Conservation (phyloP, 2,329 filamentous ascomycete species). For the Phyllosticta paracitricarpa region DNA sequence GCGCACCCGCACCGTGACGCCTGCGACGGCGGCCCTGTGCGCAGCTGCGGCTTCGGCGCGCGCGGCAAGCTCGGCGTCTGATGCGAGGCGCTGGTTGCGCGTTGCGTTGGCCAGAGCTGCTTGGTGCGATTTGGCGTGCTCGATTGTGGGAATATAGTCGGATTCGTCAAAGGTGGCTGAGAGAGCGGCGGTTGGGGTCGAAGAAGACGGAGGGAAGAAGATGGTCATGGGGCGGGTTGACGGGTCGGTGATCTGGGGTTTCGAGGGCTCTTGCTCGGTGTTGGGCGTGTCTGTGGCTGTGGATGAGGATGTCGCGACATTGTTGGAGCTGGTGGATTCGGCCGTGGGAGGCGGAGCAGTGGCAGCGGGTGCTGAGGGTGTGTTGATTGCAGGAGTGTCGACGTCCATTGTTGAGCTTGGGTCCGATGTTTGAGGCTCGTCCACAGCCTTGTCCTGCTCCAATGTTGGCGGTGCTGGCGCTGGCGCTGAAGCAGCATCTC, state of each 20-base stretch:
- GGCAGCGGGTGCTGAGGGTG: conserved; percentile 14
- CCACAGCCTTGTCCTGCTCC: conserved; percentile 10
- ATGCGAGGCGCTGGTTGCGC: conserved; percentile 68
- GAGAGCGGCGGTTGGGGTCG: conserved; percentile 65
- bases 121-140: conserved; percentile 67
- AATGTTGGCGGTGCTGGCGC: conserved; percentile 17
- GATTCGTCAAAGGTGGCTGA: conserved; percentile 52
- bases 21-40: conserved; percentile 51
- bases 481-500: conserved; percentile 18
- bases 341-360: conserved; percentile 14
- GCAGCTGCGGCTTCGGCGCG: conserved; percentile 56
- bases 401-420: conserved; percentile 6
- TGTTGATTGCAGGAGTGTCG: conserved; percentile 12
- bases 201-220: conserved; percentile 65
- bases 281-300: conserved; percentile 12
- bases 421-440: conserved; percentile 13
- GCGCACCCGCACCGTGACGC: conserved; percentile 67
- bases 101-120: conserved; percentile 50
- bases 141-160: conserved; percentile 68
- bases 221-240: conserved; percentile 51
- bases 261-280: conserved; percentile 12
- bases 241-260: conserved; percentile 15
- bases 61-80: conserved; percentile 70
- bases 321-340: conserved; percentile 8
- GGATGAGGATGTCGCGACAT: neutral